Evolutionary conservation across 2,329 filamentous ascomycete species (phyloP), one percentile per base, ranked within the genome.

Genomic region (Sporothrix euskadiensis): DNA sequence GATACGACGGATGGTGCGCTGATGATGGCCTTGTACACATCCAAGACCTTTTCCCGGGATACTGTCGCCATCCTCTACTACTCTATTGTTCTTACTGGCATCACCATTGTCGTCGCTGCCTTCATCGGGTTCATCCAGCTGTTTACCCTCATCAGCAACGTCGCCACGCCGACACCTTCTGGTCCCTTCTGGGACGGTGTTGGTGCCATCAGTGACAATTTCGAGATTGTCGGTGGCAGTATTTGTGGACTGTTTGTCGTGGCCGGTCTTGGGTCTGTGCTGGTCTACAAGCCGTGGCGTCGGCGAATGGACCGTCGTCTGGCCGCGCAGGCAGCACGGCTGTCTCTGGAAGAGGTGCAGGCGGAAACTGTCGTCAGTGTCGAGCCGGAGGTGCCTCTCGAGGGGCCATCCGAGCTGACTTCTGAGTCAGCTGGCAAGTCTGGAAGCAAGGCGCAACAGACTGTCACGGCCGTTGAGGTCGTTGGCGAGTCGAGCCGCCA

Each of bases 21-120:
- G 26, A 98, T 98, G 94, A 94, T 97, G 89, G 91, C 92, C 0
- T 85, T 98, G 0, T 98, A 99, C 82, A 94, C 94, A 0, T 92
- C 91, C 54, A 93, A 88, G 75, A 85, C 91, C 41, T 90, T 97
- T 65, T 90, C 93, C 0, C 86, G 92, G 73, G 94, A 98, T 78
- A 88, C 88, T 0, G 89, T 98, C n/a, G 94, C 94, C 0, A 94
- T 98, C 65, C 83, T 97, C 0, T 98, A 98, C 83, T 98, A 98
- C 82, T 97, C 94, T 14, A 92, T 95, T 77, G 92, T 97, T 0
- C 86, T 97, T 39, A 97, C 94, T 0, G 89, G 88, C 3, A 88
- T 97, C 70, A 98, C 94, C 0, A 92, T 97, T 32, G 83, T 92
- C 4, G 94, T 97, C 0, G 93, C 94, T 1, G 88, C 93, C 2